Conservation (phyloP, 2,329 filamentous ascomycete species). For the Cladosporium colombiae region DNA sequence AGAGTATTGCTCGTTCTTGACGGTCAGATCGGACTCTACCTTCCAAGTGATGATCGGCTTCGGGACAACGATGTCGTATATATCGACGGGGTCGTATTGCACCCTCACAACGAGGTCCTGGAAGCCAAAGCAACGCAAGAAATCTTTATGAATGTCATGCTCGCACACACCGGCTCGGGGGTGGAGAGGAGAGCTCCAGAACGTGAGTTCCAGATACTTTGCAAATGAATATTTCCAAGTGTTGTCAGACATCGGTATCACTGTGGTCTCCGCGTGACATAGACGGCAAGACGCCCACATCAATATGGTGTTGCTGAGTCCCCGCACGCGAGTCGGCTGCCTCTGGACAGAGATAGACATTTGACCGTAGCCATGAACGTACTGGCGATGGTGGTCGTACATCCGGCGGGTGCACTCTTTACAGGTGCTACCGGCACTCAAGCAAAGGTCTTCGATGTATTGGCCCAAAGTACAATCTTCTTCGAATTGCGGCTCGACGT, state of each 20-base stretch:
- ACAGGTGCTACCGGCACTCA: slow-evolving; percentile 74
- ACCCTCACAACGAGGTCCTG: slow-evolving; percentile 83
- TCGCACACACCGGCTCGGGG: slow-evolving; percentile 74
- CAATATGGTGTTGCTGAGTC: slow-evolving; percentile 73
- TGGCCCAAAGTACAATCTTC: slow-evolving; percentile 92
- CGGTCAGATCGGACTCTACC: slow-evolving; percentile 85
- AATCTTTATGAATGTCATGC: slow-evolving; percentile 89
- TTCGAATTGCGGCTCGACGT: slow-evolving; percentile 66
- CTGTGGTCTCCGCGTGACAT: slow-evolving; percentile 86
- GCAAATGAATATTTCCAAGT: slow-evolving; percentile 99
- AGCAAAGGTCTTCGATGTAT: slow-evolving; percentile 88
- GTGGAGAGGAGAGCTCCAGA: slow-evolving; percentile 86
- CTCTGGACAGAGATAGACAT: slow-evolving; percentile 88
- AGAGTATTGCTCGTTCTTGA: slow-evolving; percentile 89
- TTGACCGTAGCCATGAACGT: slow-evolving; percentile 93
- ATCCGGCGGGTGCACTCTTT: slow-evolving; percentile 83
- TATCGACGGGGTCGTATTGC: slow-evolving; percentile 88
- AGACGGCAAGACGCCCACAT: slow-evolving; percentile 98
- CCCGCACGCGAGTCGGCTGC: slow-evolving; percentile 64
- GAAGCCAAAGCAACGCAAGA: slow-evolving; percentile 89
- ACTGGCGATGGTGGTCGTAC: slow-evolving; percentile 91
- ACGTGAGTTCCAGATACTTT: slow-evolving; percentile 96
- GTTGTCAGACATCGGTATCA: slow-evolving; percentile 86
- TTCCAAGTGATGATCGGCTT: slow-evolving; percentile 93
- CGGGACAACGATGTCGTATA: slow-evolving; percentile 93